Conservation (phyloP, 2,329 filamentous ascomycete genomes). For the Penicillium sp. region DNA sequence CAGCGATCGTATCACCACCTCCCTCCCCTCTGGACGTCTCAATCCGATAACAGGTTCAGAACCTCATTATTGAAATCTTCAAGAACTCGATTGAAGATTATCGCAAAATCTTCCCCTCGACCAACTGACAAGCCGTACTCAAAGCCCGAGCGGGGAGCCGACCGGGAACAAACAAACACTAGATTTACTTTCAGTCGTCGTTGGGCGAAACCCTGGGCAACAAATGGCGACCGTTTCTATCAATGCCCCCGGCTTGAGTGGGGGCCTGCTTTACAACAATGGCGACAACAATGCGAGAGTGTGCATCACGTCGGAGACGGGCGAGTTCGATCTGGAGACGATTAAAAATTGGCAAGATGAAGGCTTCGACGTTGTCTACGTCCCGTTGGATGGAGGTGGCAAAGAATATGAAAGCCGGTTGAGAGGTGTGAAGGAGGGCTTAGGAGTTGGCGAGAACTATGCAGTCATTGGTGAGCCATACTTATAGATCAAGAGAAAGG, state of each 20-base stretch:
- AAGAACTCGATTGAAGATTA: background rate
- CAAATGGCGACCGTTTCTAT: conserved; percentile 42
- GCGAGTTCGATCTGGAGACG: conserved; percentile 57
- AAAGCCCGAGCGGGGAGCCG: background rate
- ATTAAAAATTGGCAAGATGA: conserved; percentile 62
- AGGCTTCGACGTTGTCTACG: conserved; percentile 62
- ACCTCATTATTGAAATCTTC: background rate
- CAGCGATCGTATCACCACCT: background rate
- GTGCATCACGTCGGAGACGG: conserved; percentile 40
- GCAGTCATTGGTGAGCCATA: conserved; percentile 60
- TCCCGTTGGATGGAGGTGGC: conserved; percentile 57
- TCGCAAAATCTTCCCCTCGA: conserved; percentile 3
- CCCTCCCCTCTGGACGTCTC: background rate
- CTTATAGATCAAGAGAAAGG: background rate
- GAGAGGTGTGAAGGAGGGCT: conserved; percentile 55
- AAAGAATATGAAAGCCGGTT: conserved; percentile 57
- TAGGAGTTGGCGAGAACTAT: conserved; percentile 63
- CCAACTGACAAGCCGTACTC: background rate
- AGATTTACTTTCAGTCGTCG: background rate
- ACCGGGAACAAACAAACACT: conserved; percentile 1
- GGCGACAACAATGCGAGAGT: conserved; percentile 38
- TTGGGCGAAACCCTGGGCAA: background rate
- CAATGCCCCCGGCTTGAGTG: conserved; percentile 35
- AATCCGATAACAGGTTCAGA: background rate
- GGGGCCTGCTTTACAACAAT: conserved; percentile 41